Base-by-base conservation (phyloP, 345 rosid genomes). In the Lenwebbia sp. region DNA sequence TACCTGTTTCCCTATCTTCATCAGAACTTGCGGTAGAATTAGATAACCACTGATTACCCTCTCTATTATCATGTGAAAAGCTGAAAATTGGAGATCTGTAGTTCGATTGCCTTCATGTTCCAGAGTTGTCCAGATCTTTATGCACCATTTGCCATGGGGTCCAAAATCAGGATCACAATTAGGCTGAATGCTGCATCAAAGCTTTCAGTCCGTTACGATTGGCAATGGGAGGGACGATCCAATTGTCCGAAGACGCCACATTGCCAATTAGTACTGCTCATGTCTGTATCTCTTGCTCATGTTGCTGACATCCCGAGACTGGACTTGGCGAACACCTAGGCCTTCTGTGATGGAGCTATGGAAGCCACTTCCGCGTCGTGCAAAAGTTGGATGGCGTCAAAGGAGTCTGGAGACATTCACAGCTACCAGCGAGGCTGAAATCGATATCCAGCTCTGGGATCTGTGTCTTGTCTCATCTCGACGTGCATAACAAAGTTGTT, bases 171-270 rank as follows among this genome's bases (percentile, higher is more conserved):
- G 54, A 51, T 82, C 28, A 26, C 82, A 55, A 55, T 23, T 55
- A 22, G 58, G 58, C 58, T 55, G 58, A 33, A 70, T 33, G 78
- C 78, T 33, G 25, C 44, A 70, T 70, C 78, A 33, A 37, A 70
- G 50, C 86, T 86, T 88, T 62, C 89, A 93, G 98, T 96, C 98
- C 86, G 94, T 95, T 70, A 86, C 91, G 26, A 93, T 93, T 88
- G 99, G 98, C 26, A 94, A 96, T 85, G 90, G 95, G 92, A 98
- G 95, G 90, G 3, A 92, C 87, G 95, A 93, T 82, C 91, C 95
- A 65, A 94, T 95, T 11, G 95, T 96, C 47, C 21, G 47, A 70
- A 19, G 25, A 33, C 7, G 22, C 78, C 25, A 17, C 78, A 19
- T 70, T 33, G 78, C 26, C 78, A 70, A 70, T 81, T 88, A 92